Conservation (phyloP, 148 eudicot genomes). For the Linanthus parryae region DNA sequence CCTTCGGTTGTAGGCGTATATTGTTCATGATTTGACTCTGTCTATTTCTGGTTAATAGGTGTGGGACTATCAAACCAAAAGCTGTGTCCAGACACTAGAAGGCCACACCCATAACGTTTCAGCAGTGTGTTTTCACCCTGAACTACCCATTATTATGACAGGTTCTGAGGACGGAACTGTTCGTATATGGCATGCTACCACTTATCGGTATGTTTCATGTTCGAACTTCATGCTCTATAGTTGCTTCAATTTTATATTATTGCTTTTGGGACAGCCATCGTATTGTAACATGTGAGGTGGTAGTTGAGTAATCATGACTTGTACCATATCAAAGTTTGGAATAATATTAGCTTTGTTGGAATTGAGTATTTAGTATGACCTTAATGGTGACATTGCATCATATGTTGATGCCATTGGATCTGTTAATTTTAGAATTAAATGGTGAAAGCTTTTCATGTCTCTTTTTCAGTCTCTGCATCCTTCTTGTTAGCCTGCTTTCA, state of each 20-base stretch:
- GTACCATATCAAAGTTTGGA: too few species aligned
- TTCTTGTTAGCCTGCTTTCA: too few species aligned
- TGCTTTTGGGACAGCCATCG: not conserved
- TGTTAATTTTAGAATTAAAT: too few species aligned
- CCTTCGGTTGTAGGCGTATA: not conserved
- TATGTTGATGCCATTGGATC: too few species aligned
- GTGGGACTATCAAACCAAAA: conserved; percentile 91
- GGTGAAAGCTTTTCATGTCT: too few species aligned
- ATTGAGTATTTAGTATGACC: too few species aligned
- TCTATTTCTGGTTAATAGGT: conserved; percentile 38
- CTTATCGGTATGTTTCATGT: conserved; percentile 49
- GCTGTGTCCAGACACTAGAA: conserved; percentile 88
- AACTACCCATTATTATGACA: conserved; percentile 80
- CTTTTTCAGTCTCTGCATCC: too few species aligned
- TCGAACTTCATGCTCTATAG: not conserved
- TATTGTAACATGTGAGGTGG: not conserved
- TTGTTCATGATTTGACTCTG: not conserved
- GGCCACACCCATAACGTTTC: conserved; percentile 93
- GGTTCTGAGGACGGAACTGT: conserved; percentile 96
- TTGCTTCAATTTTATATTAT: not conserved
- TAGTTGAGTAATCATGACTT: too few species aligned
- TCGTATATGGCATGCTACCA: conserved; percentile 86
- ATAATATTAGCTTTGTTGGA: too few species aligned
- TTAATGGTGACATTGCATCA: too few species aligned
- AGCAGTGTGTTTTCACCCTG: conserved; percentile 87